These are phyloP conservation scores for Circinella minor DNA, from an alignment of 371 early-diverging fungal genomes.

Conservation along the genomic window DNA sequence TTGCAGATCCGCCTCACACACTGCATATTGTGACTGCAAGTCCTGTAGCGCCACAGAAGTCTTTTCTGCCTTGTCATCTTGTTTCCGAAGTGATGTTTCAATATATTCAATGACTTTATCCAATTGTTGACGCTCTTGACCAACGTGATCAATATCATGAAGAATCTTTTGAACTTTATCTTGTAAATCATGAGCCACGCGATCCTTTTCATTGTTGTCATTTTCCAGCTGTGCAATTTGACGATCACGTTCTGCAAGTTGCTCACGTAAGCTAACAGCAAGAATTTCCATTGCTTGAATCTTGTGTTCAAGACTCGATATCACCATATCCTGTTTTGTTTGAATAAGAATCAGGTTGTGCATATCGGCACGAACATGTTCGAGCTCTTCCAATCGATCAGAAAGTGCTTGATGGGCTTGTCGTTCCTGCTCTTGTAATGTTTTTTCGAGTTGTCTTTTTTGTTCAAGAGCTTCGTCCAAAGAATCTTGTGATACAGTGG, in stretches of 20 bases:
- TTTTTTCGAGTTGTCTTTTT: not conserved
- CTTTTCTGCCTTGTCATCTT: constrained; percentile 42
- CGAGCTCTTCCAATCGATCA: constrained; percentile 33
- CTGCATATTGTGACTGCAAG: constrained; percentile 37
- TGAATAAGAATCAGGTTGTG: constrained; percentile 33
- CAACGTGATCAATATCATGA: constrained; percentile 35
- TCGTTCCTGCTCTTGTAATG: constrained; percentile 31
- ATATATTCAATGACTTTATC: constrained; percentile 35
- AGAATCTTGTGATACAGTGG: not conserved
- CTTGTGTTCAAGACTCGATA: constrained; percentile 38
- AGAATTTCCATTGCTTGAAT: constrained; percentile 42
- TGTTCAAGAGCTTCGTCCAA: not conserved
- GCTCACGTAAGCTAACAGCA: constrained; percentile 25
- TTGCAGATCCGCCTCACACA: constrained; percentile 36
- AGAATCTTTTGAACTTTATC: constrained; percentile 30
- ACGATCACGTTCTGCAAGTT: constrained; percentile 36
- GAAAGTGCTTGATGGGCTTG: constrained; percentile 25
- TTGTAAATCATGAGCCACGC: constrained; percentile 24
- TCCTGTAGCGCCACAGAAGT: constrained; percentile 33
- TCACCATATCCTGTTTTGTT: constrained; percentile 48
- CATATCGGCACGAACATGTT: constrained; percentile 33
- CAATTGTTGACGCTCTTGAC: constrained; percentile 37
- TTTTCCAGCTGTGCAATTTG: constrained; percentile 30
- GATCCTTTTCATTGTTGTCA: constrained; percentile 30
- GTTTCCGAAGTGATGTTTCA: constrained; percentile 37